Evolutionary conservation across 1,139 yeast genomes (phyloP).

Genomic region (Nematodospora anomalae): DNA sequence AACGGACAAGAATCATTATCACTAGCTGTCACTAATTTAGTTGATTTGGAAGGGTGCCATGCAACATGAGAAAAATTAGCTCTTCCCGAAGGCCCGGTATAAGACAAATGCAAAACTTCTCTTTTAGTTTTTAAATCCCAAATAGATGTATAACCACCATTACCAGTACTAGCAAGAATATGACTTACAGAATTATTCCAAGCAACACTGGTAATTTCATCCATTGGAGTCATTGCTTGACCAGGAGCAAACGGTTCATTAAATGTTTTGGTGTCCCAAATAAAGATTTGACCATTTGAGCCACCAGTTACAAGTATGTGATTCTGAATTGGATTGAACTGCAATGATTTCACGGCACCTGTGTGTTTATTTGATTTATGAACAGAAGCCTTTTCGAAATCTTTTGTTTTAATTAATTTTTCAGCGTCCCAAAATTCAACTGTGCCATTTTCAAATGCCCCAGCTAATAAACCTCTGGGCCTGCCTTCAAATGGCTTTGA

Average conservation of each 20-base stretch:
- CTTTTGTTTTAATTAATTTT: slow-evolving; percentile 38
- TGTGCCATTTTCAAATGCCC: slow-evolving; percentile 83
- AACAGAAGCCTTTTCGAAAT: slow-evolving; percentile 44
- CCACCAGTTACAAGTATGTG: slow-evolving; percentile 87
- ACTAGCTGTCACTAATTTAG: slow-evolving; percentile 85
- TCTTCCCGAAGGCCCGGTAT: slow-evolving; percentile 54
- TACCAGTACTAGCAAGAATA: slow-evolving; percentile 87
- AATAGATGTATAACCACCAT: slow-evolving; percentile 80
- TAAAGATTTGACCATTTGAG: slow-evolving; percentile 75
- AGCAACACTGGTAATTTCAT: slow-evolving; percentile 76
- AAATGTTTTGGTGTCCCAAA: slow-evolving; percentile 81
- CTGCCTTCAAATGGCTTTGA: slow-evolving; percentile 60
- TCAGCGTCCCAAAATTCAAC: slow-evolving; percentile 76
- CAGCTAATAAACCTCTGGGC: slow-evolving; percentile 68
- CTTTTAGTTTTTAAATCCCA: slow-evolving; percentile 91
- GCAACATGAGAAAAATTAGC: slow-evolving; percentile 68
- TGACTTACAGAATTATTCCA: slow-evolving; percentile 89
- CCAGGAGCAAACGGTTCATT: slow-evolving; percentile 73
- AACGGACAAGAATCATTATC: slow-evolving; percentile 80
- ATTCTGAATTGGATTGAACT: slow-evolving; percentile 73
- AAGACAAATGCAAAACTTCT: slow-evolving; percentile 82
- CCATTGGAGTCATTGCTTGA: slow-evolving; percentile 75
- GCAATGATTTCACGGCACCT: slow-evolving; percentile 70
- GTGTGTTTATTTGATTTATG: slow-evolving; percentile 59
- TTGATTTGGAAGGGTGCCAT: slow-evolving; percentile 87